These are phyloP conservation scores for Astragalus membranaceus DNA, from an alignment of 306 rosid genomes.

Conservation along the genomic window DNA sequence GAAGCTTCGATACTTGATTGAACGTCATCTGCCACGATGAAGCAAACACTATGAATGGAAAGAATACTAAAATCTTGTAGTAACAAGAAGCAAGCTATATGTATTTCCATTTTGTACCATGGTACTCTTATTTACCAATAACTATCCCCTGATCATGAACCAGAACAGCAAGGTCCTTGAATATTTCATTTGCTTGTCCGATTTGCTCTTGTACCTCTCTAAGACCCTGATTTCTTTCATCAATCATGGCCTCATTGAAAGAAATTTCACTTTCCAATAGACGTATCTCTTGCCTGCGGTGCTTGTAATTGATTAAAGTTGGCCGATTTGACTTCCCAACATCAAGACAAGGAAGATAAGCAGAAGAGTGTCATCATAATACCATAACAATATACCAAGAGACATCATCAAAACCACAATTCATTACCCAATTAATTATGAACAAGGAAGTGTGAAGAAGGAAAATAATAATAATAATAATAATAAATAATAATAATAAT, in stretches of 20 bases:
- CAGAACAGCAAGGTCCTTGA: conserved; percentile 82
- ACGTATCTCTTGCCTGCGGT: conserved; percentile 58
- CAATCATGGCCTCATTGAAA: conserved; percentile 82
- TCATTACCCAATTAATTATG: too few relatives aligned
- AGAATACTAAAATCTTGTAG: neutral
- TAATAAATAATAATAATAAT: too few relatives aligned
- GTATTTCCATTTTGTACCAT: neutral
- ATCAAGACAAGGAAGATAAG: too few relatives aligned
- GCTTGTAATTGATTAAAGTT: too few relatives aligned
- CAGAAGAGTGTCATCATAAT: too few relatives aligned
- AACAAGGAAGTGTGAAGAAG: too few relatives aligned
- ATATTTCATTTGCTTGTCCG: conserved; percentile 65
- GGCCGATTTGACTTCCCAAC: too few relatives aligned
- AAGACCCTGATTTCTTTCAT: conserved; percentile 77
- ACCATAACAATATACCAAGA: too few relatives aligned
- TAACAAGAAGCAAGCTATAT: conserved; percentile 2
- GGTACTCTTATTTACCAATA: conserved; percentile 44
- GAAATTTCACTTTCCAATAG: conserved; percentile 57
- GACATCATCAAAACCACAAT: too few relatives aligned
- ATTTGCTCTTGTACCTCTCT: conserved; percentile 68
- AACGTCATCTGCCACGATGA: conserved; percentile 52
- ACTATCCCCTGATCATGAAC: conserved; percentile 76
- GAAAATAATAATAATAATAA: too few relatives aligned
- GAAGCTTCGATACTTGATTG: conserved; percentile 58
- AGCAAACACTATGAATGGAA: neutral